A percentile compares a stretch with the other conserved stretches of the same genome.
Evolutionary conservation across 2,329 filamentous ascomycete species (phyloP).

Genomic region (Corynespora cassiicola): DNA sequence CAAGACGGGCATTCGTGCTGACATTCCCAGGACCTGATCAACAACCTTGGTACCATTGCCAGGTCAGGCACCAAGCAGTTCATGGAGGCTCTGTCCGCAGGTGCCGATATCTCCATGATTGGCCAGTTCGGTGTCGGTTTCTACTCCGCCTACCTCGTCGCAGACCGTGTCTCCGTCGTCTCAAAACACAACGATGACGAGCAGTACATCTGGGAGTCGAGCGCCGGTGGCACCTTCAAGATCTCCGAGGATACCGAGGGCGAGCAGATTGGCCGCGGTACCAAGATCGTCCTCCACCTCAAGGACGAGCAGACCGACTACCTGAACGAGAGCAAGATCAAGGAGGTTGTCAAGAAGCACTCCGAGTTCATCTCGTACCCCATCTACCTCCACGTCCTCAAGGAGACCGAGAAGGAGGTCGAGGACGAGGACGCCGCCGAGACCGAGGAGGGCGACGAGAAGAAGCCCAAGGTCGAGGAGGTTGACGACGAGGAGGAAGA

Average conservation of each 20-base stretch:
- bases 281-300: slow-evolving; percentile 97
- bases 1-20: slow-evolving; percentile 37
- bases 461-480: slow-evolving; percentile 96
- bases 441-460: slow-evolving; percentile 73
- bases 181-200: slow-evolving; percentile 99
- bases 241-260: slow-evolving; percentile 90
- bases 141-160: slow-evolving; percentile 99
- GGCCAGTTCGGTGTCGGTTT: slow-evolving; percentile 99
- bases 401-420: slow-evolving; percentile 99
- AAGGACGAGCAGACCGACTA: slow-evolving; percentile 99
- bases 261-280: slow-evolving; percentile 89
- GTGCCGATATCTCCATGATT: slow-evolving; percentile 99
- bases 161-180: slow-evolving; percentile 92
- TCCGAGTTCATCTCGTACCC: slow-evolving; percentile 99
- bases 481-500: slow-evolving; percentile 84
- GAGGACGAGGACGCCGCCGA: slow-evolving; percentile 85
- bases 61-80: slow-evolving; percentile 99
- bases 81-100: slow-evolving; percentile 98
- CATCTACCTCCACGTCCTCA: slow-evolving; percentile 99
- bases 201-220: slow-evolving; percentile 99
- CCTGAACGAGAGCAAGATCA: slow-evolving; percentile 98
- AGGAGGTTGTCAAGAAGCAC: slow-evolving; percentile 99
- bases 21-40: slow-evolving; percentile 83
- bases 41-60: slow-evolving; percentile 99
- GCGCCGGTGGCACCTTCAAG: slow-evolving; percentile 95